phyloP scores from a whole-genome alignment of 768 basidiomycete species.

The Ephemerocybe angulata region DNA sequence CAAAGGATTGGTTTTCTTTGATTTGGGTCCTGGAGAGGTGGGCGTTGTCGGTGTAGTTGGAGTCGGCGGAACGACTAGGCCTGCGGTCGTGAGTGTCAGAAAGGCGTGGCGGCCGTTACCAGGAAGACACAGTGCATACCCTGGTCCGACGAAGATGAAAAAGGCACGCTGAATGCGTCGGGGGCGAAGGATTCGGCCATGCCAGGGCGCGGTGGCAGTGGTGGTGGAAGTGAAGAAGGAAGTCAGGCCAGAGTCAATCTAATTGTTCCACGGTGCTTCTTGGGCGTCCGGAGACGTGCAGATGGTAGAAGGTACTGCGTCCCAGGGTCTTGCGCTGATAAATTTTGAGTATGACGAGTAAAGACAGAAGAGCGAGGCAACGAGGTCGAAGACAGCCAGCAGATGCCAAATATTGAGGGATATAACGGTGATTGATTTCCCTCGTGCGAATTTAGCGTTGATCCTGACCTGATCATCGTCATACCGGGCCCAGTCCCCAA shows the following conservation, averaged over 20 bases:
- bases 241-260: not conserved
- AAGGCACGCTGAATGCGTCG: constrained; percentile 7
- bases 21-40: constrained; percentile 38
- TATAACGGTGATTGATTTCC: not conserved
- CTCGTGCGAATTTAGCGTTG: not conserved
- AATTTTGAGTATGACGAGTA: not conserved
- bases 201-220: constrained; percentile 6
- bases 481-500: no score
- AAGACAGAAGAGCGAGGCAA: not conserved
- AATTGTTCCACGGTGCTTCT: not conserved
- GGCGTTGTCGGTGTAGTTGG: constrained; percentile 32
- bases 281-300: not conserved
- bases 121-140: constrained; percentile 12
- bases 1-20: constrained; percentile 76
- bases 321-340: not conserved
- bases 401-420: not conserved
- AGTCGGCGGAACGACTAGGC: constrained; percentile 18
- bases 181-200: not conserved
- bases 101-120: constrained; percentile 7
- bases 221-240: constrained; percentile 1
- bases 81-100: constrained; percentile 18
- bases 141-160: constrained; percentile 22
- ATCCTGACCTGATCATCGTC: no score
- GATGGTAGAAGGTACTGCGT: no score
- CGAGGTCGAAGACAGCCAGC: not conserved